These are phyloP conservation scores for Raphanus raphanistrum DNA, from an alignment of 345 rosid genomes.

Conservation along the genomic window DNA sequence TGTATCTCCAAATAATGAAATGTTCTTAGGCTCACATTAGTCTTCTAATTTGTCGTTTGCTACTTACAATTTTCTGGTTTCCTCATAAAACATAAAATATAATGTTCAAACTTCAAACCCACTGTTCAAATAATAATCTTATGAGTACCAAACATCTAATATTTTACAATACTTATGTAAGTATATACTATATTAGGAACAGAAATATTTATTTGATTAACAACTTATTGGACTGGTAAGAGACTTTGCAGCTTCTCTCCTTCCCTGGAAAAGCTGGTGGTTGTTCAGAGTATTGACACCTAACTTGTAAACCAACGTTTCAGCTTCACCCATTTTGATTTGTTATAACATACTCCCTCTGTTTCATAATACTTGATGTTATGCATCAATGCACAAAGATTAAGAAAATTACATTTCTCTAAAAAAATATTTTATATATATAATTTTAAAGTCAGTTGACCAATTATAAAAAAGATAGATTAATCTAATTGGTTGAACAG, in stretches of 20 bases:
- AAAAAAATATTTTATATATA: no score
- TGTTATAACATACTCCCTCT: slow-evolving; percentile 1
- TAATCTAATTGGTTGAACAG: no score
- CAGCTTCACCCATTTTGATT: background rate
- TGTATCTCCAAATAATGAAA: background rate
- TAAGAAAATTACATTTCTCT: no score
- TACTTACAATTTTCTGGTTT: background rate
- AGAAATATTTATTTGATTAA: background rate
- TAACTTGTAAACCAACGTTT: slow-evolving; percentile 13
- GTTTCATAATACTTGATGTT: no score
- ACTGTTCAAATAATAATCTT: background rate
- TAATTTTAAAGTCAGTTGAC: no score
- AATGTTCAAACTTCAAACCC: background rate
- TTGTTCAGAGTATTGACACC: background rate
- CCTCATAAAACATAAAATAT: background rate
- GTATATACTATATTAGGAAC: background rate
- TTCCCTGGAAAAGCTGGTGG: no score
- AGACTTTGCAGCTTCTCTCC: no score
- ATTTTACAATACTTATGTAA: background rate
- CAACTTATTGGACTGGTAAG: background rate
- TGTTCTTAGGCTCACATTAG: background rate
- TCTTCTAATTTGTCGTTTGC: background rate
- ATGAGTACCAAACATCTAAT: background rate
- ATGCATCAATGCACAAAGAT: no score
- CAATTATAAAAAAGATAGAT: no score